phyloP scores from a whole-genome alignment of 331 rosid species.

The Quercus lobata region DNA sequence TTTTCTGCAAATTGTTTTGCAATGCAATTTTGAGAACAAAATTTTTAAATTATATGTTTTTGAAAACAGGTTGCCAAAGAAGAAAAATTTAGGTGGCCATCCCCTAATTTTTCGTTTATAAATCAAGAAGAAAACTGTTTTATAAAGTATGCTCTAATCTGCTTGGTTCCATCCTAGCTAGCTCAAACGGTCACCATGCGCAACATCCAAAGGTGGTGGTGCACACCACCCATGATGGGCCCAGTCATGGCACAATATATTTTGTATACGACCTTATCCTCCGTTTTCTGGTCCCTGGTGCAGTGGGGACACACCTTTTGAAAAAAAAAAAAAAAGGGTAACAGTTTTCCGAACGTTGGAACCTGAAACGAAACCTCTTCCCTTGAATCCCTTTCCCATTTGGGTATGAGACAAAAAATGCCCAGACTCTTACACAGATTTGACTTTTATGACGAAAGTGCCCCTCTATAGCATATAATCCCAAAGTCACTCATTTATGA shows the following conservation, averaged over 20 bases:
- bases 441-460: not conserved
- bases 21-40: too few relatives aligned
- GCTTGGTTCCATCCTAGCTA: not conserved
- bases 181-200: slow-evolving; percentile 39
- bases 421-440: slow-evolving; percentile 11
- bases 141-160: too few relatives aligned
- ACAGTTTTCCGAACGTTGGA: slow-evolving; percentile 49
- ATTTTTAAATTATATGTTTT: too few relatives aligned
- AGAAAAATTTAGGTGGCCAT: too few relatives aligned
- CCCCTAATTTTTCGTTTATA: too few relatives aligned
- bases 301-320: slow-evolving; percentile 22
- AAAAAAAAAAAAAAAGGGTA: not conserved
- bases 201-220: not conserved
- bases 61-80: too few relatives aligned
- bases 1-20: too few relatives aligned
- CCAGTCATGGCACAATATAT: slow-evolving; percentile 46
- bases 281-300: not conserved
- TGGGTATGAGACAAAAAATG: not conserved
- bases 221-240: slow-evolving; percentile 40
- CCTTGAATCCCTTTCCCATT: not conserved
- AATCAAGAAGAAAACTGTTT: too few relatives aligned
- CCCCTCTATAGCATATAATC: not conserved
- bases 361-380: not conserved
- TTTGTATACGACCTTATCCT: slow-evolving; percentile 15
- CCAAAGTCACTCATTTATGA: not conserved